Evolutionary conservation across 2,329 filamentous ascomycete genomes (phyloP).

Genomic region (Aspergillus sp.): DNA sequence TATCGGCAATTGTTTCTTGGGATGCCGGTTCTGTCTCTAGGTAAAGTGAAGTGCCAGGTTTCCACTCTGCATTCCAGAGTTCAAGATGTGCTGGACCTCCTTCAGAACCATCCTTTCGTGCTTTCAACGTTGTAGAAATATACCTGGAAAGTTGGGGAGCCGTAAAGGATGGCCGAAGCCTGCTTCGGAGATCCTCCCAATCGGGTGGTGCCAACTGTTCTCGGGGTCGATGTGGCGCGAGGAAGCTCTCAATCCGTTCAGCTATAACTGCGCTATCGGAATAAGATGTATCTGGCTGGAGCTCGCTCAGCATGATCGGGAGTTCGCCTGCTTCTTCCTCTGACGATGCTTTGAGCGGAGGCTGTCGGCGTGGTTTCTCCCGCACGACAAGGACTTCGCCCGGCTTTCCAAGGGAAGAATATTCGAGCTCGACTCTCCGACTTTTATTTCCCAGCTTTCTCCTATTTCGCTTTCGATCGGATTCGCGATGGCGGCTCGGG

Average conservation of each 20-base stretch:
- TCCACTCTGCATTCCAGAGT: slow-evolving; percentile 24
- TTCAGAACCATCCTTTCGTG: not conserved
- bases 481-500: not conserved
- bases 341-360: slow-evolving; percentile 5
- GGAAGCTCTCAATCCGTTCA: slow-evolving; percentile 30
- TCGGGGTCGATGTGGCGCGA: slow-evolving; percentile 20
- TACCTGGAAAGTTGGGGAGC: slow-evolving; percentile 33
- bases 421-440: slow-evolving; percentile 22
- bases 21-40: slow-evolving; percentile 21
- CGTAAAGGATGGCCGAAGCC: slow-evolving; percentile 36
- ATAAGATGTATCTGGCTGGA: slow-evolving; percentile 22
- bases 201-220: slow-evolving; percentile 27
- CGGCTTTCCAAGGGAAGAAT: slow-evolving; percentile 37
- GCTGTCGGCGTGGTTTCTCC: slow-evolving; percentile 22
- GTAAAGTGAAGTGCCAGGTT: slow-evolving; percentile 32
- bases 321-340: slow-evolving; percentile 13
- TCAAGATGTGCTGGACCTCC: not conserved
- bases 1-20: slow-evolving; percentile 18
- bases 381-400: slow-evolving; percentile 38
- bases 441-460: not conserved
- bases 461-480: not conserved
- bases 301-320: slow-evolving; percentile 27
- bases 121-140: slow-evolving; percentile 9
- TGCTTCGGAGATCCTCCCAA: slow-evolving; percentile 32
- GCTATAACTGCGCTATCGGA: slow-evolving; percentile 18